Base-by-base conservation (phyloP, 805 yeast genomes). In the Saitoella complicata region DNA sequence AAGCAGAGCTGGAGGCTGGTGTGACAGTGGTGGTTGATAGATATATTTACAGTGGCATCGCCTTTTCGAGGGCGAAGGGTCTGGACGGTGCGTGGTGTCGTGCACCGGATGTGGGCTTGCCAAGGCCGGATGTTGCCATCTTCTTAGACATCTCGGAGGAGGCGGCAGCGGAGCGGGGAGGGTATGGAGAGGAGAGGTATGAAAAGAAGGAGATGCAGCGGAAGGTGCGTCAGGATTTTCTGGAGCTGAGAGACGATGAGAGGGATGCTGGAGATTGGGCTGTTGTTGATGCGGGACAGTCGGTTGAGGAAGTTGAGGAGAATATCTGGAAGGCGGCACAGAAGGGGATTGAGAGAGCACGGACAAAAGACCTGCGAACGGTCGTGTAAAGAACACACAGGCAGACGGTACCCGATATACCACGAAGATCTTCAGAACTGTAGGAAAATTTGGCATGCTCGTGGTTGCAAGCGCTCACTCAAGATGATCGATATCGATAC, bases 131-230 rank as follows among this genome's bases (percentile, higher is more conserved):
- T 60, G 49, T 80, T 41, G 80, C 88, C 0, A 45, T 91, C 1
- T 91, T 88, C 53, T 63, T 91, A 46, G 77, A 82, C 35, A 69
- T 81, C 38, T 64, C 71, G 39, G 68, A 73, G 32, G 55, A 60
- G 50, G 70, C 62, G 5, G 63, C 61, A 2, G 59, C 67, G 29
- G 50, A 58, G 12, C 68, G 97, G 45, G 76, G 75, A 8, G 94
- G 94, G 1, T 91, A 81, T 67, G 99, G 99, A 9, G 80, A 77
- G n/a, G 99, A 91, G 60, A 66, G 95, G 45, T 91, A 91, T 62
- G 99, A 91, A 59, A 71, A 70, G 31, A 58, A 61, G 4, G 76
- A 71, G 41, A 81, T 91, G 56, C 99, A 91, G 58, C 59, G 63
- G n/a, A 66, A 65, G 36, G 99, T 91, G 3, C 73, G 75, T 47